These are phyloP conservation scores for Aspergillus panamensis DNA, from an alignment of 495 filamentous ascomycete species.

Conservation along the genomic window DNA sequence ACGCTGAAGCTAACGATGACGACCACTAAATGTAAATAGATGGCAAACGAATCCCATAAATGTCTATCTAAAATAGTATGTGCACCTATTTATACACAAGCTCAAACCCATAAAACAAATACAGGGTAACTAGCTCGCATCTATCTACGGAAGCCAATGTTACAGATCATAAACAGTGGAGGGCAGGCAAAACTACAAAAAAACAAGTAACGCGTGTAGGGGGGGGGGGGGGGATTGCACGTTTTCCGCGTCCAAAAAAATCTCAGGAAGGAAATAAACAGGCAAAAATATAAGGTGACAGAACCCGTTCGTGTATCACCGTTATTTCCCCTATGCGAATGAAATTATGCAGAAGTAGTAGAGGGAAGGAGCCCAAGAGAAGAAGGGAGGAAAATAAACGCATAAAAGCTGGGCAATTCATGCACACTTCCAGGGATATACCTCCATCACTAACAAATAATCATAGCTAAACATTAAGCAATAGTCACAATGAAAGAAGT, in stretches of 20 bases:
- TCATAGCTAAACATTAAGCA: not conserved
- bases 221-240: too few relatives aligned
- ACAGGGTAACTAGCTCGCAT: not conserved
- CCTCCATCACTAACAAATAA: not conserved
- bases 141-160: not conserved
- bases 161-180: not conserved
- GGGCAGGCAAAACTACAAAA: not conserved
- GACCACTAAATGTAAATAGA: too few relatives aligned
- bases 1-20: too few relatives aligned
- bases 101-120: not conserved
- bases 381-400: not conserved
- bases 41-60: too few relatives aligned
- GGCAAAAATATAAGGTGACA: not conserved
- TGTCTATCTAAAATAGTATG: too few relatives aligned
- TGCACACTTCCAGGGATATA: not conserved
- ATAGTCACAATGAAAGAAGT: not conserved
- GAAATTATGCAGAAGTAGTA: not conserved
- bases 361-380: not conserved
- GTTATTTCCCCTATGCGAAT: constrained; percentile 1
- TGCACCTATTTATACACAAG: too few relatives aligned
- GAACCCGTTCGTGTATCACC: not conserved
- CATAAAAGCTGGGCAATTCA: not conserved
- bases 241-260: not conserved
- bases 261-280: not conserved
- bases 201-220: not conserved